Evolutionary conservation across 1,284 basidiomycete genomes (phyloP).

Genomic region (Apiotrichum domesticum): DNA sequence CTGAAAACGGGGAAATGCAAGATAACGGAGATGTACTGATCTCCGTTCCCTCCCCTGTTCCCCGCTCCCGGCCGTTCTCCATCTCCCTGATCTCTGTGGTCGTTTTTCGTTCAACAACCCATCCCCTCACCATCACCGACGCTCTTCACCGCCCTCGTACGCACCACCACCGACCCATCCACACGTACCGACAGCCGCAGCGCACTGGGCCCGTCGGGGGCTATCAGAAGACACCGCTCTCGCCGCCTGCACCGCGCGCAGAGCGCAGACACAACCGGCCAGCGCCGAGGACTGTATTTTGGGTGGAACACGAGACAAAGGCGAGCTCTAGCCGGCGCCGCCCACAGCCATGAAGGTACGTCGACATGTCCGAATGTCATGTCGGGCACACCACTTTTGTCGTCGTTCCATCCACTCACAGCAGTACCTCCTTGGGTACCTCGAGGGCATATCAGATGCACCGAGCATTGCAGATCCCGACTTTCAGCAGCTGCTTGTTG

Average conservation of each 20-base stretch:
- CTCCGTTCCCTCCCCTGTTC: too few relatives aligned
- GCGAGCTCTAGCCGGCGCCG: too few relatives aligned
- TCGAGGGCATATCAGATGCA: slow-evolving; percentile 43
- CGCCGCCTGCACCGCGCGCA: not conserved
- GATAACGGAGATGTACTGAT: too few relatives aligned
- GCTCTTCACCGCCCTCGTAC: slow-evolving; percentile 1
- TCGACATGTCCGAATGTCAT: not conserved
- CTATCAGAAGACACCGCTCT: slow-evolving; percentile 29
- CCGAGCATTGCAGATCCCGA: slow-evolving; percentile 42
- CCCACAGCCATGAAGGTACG: slow-evolving; percentile 36
- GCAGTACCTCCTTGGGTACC: slow-evolving; percentile 48
- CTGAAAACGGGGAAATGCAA: too few relatives aligned
- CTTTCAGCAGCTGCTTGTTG: slow-evolving; percentile 45
- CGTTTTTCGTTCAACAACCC: too few relatives aligned
- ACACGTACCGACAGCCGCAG: slow-evolving; percentile 8
- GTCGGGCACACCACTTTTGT: not conserved
- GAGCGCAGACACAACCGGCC: too few relatives aligned
- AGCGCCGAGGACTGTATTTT: too few relatives aligned
- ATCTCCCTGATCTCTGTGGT: too few relatives aligned
- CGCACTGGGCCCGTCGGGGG: slow-evolving; percentile 7
- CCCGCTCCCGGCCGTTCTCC: too few relatives aligned
- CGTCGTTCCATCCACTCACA: slow-evolving; percentile 31
- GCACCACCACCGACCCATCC: slow-evolving; percentile 32
- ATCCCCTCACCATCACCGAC: too few relatives aligned
- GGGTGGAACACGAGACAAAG: too few relatives aligned